These are phyloP conservation scores for Petunia secreta DNA, from an alignment of 257 asterid genomes.

Conservation along the genomic window DNA sequence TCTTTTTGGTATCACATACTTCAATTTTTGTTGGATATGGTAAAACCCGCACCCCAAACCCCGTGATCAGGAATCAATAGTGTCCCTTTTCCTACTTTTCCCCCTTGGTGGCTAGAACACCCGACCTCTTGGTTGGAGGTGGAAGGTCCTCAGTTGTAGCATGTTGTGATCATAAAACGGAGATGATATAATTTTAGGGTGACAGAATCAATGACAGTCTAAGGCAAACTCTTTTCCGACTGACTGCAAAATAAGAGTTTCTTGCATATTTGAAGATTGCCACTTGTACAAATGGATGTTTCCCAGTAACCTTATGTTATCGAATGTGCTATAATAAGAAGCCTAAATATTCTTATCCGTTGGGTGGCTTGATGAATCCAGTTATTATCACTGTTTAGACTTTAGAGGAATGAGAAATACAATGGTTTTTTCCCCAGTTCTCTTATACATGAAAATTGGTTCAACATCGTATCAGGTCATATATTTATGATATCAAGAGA, in stretches of 20 bases:
- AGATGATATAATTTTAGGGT: not conserved
- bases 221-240: not conserved
- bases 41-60: not conserved
- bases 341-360: not conserved
- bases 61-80: not conserved
- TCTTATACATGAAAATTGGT: not conserved
- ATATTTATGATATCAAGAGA: slow-evolving; percentile 5
- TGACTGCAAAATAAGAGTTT: slow-evolving; percentile 15
- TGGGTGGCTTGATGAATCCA: slow-evolving; percentile 2
- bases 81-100: not conserved
- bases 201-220: slow-evolving; percentile 14
- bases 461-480: slow-evolving; percentile 23
- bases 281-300: not conserved
- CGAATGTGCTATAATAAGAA: slow-evolving; percentile 10
- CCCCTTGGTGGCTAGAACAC: not conserved
- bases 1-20: slow-evolving; percentile 4
- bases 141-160: not conserved
- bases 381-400: not conserved
- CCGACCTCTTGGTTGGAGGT: slow-evolving; percentile 19
- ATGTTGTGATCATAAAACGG: not conserved
- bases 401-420: not conserved
- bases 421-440: not conserved
- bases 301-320: not conserved
- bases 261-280: not conserved
- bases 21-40: not conserved